These are phyloP conservation scores for Fagopyrum esculentum DNA, from an alignment of 148 eudicot species.

Conservation along the genomic window DNA sequence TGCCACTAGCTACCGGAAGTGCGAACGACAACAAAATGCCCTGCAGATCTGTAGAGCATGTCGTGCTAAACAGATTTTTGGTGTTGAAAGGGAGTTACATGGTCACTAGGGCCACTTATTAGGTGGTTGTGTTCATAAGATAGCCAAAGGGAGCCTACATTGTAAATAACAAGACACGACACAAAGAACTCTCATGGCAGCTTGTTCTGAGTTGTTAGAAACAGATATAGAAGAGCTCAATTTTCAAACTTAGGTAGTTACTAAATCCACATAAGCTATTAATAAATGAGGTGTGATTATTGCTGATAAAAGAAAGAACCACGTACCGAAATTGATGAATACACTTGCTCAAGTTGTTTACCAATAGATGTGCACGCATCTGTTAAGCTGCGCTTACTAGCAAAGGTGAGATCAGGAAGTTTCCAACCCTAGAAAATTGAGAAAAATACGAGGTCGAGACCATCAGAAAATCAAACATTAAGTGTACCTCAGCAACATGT, in stretches of 20 bases:
- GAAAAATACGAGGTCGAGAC: neutral
- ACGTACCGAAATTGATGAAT: slow-evolving; percentile 54
- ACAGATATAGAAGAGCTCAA: neutral
- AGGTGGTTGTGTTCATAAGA: no score
- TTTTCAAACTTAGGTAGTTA: neutral
- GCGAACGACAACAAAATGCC: neutral
- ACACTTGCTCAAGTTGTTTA: slow-evolving; percentile 65
- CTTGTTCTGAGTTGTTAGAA: neutral
- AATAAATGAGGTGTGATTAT: neutral
- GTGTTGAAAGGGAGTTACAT: no score
- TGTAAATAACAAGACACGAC: neutral
- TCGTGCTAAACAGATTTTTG: no score
- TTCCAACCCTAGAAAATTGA: slow-evolving; percentile 76
- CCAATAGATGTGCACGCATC: slow-evolving; percentile 66
- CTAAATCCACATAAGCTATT: neutral
- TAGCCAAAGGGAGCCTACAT: no score
- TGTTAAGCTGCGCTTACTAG: slow-evolving; percentile 66
- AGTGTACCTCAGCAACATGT: neutral
- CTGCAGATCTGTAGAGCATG: neutral
- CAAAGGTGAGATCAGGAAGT: slow-evolving; percentile 79
- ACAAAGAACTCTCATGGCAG: neutral
- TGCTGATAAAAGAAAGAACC: slow-evolving; percentile 10
- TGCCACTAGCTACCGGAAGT: neutral
- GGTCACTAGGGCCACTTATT: no score
- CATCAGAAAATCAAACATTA: neutral